Percentiles rank a stretch among this genome's conserved stretches.
Conservation (phyloP, 805 yeast genomes). For the Yamadazyma akitaensis region DNA sequence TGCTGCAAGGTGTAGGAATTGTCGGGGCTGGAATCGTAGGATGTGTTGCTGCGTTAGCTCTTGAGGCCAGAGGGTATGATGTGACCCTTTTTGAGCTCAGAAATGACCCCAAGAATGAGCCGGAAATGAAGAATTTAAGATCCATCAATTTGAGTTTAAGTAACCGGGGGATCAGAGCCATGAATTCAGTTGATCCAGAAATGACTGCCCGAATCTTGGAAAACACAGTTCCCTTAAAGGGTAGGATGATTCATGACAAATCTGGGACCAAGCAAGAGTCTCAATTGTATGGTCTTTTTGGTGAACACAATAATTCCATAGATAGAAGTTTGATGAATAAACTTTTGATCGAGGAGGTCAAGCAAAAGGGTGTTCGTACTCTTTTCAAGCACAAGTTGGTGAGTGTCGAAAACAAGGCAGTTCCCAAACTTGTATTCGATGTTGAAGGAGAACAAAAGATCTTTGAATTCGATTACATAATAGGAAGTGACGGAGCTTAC, state of each 20-base stretch:
- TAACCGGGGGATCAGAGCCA: conserved; percentile 73
- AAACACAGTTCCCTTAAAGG: conserved; percentile 78
- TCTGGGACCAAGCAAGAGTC: conserved; percentile 56
- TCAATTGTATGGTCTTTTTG: conserved; percentile 76
- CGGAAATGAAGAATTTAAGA: conserved; percentile 45
- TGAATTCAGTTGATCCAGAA: conserved; percentile 56
- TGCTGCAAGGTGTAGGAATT: conserved; percentile 41
- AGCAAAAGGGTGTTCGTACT: conserved; percentile 42
- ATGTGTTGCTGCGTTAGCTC: conserved; percentile 76
- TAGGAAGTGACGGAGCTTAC: conserved; percentile 87
- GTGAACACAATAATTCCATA: conserved; percentile 82
- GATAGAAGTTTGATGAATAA: conserved; percentile 71
- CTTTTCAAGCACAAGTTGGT: conserved; percentile 57
- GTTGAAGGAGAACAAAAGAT: conserved; percentile 14
- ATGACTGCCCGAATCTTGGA: conserved; percentile 55
- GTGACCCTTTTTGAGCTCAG: conserved; percentile 75
- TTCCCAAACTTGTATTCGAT: conserved; percentile 23
- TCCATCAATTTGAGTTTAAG: conserved; percentile 90
- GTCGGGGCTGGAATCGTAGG: conserved; percentile 95
- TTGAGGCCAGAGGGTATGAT: conserved; percentile 64
- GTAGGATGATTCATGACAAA: conserved; percentile 81
- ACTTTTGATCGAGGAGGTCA: conserved; percentile 58
- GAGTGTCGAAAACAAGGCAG: conserved; percentile 27
- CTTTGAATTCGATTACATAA: conserved; percentile 50
- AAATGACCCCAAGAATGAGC: conserved; percentile 62